Evolutionary conservation across 768 basidiomycete genomes (phyloP).

Genomic region (Pluteus cervinus): DNA sequence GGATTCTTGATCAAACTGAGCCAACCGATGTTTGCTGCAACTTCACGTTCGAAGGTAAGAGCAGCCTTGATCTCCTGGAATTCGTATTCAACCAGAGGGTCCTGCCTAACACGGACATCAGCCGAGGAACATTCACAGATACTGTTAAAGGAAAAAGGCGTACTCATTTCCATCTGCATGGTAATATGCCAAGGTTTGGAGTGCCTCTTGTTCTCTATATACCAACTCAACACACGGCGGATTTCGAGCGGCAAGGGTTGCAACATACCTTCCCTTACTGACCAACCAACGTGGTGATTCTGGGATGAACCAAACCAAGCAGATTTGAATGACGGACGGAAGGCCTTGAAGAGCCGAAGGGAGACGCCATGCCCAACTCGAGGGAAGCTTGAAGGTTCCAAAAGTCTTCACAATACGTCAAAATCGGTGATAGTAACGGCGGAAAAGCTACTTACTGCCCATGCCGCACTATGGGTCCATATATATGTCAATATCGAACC

Average conservation of each 20-base stretch:
- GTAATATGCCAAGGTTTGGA: slow-evolving; percentile 44
- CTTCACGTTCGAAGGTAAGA: slow-evolving; percentile 35
- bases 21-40: slow-evolving; percentile 40
- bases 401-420: slow-evolving; percentile 34
- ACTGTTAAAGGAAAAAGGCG: slow-evolving; percentile 1
- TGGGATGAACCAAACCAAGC: slow-evolving; percentile 55
- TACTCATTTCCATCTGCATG: slow-evolving; percentile 46
- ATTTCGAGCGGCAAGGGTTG: not conserved
- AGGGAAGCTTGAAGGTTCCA: slow-evolving; percentile 58
- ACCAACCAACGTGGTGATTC: slow-evolving; percentile 74
- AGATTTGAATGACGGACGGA: slow-evolving; percentile 54
- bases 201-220: slow-evolving; percentile 37
- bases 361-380: slow-evolving; percentile 66
- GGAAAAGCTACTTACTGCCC: slow-evolving; percentile 32
- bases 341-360: slow-evolving; percentile 60
- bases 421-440: not conserved
- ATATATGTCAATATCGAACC: not conserved
- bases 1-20: slow-evolving; percentile 35
- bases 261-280: slow-evolving; percentile 44
- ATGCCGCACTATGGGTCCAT: slow-evolving; percentile 42
- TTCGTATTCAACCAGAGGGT: slow-evolving; percentile 55
- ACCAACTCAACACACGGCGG: not conserved
- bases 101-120: slow-evolving; percentile 23
- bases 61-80: slow-evolving; percentile 63
- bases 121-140: not conserved